Conservation (phyloP, 2,329 filamentous ascomycete genomes). For the Trichoderma oligosporum region DNA sequence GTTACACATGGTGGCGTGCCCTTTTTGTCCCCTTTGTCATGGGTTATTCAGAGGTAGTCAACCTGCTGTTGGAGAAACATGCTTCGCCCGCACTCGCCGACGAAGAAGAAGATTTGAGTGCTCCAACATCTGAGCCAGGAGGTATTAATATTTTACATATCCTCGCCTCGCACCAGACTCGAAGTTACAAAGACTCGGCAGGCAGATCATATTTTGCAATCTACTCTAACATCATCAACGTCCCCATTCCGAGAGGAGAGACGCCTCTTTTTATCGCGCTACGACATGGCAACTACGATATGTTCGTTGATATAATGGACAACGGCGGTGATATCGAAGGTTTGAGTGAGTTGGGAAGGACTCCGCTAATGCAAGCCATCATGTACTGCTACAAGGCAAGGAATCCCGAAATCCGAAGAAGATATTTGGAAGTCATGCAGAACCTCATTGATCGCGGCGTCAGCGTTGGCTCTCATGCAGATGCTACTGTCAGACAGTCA, state of each 20-base stretch:
- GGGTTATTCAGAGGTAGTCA: not conserved
- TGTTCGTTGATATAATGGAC: not conserved
- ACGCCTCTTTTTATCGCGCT: not conserved
- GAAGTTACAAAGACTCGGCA: not conserved
- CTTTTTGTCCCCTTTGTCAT: conserved; percentile 14
- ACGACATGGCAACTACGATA: not conserved
- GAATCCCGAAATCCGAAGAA: not conserved
- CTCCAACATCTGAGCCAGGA: not conserved
- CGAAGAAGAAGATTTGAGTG: not conserved
- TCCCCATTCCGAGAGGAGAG: not conserved
- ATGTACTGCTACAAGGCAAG: not conserved
- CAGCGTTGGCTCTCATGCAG: not conserved
- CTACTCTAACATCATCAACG: not conserved
- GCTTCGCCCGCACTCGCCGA: conserved; percentile 2
- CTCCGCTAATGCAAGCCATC: conserved; percentile 7
- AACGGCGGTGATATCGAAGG: conserved; percentile 8
- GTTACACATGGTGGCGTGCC: not conserved
- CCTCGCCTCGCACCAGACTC: not conserved
- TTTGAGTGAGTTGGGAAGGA: not conserved
- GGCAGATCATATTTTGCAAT: not conserved
- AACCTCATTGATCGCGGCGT: not conserved
- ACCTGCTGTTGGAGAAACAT: not conserved
- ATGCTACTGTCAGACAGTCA: not conserved
- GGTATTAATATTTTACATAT: conserved; percentile 15
- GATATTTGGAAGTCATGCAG: not conserved